Evolutionary conservation across 148 eudicot genomes (phyloP), one percentile per base, ranked within the genome.

Genomic region (Cornus controversa): DNA sequence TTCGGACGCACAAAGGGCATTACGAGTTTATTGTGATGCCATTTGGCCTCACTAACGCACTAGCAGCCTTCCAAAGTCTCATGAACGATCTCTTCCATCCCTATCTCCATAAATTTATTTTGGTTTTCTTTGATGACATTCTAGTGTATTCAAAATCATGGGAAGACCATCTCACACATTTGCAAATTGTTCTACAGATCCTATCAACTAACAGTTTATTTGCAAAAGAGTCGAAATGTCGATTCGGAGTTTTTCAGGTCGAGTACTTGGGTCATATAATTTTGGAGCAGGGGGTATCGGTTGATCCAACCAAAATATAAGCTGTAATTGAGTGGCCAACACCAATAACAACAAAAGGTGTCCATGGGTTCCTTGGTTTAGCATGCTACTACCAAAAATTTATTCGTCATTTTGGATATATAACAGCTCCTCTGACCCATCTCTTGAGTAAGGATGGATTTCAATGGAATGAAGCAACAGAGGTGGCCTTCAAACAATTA

Each of bases 11-110:
- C 28, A 26, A 15, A 15, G 69, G 25, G 8, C 69, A 66, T 24
- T 66, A 66, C 28, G 28, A 66, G 28, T 66, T 63, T n/a, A 63
- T 66, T n/a, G n/a, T n/a, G n/a, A n/a, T n/a, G n/a, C n/a, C n/a
- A n/a, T n/a, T n/a, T n/a, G n/a, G n/a, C n/a, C 26, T 66, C 23
- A 63, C 66, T 10, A 63, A 63, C 22, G 66, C 66, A 15, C 66
- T n/a, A n/a, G 22, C 69, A 13, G 25, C 69, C 5, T 66, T 66
- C 15, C 69, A 66, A 24, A 66, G 69, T 16, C 69, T 66, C 10
- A 63, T 63, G 66, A 63, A 63, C 22, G 66, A n/a, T n/a, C n/a
- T n/a, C n/a, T n/a, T n/a, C n/a, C n/a, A n/a, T n/a, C n/a, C n/a
- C n/a, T n/a, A n/a, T n/a, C n/a, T n/a, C n/a, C n/a, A n/a, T n/a